These are phyloP conservation scores for Colletotrichum scovillei DNA, from an alignment of 2,329 filamentous ascomycete species.

Conservation along the genomic window DNA sequence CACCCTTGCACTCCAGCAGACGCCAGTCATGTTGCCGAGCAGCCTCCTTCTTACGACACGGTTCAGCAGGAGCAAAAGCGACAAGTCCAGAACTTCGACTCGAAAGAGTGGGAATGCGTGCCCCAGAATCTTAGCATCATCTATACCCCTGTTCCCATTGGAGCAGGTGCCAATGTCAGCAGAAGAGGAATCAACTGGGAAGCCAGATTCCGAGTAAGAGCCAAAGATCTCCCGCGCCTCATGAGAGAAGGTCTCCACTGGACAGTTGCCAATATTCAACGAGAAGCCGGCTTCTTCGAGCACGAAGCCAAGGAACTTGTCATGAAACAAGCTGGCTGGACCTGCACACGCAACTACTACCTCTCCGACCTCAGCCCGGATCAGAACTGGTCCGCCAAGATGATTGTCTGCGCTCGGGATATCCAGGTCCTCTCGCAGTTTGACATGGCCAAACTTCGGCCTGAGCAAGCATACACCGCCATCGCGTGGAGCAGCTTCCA, in stretches of 20 bases:
- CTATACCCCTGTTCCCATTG: no score
- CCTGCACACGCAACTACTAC: background rate
- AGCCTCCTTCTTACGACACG: no score
- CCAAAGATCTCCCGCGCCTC: background rate
- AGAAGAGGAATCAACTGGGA: no score
- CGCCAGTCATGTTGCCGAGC: rapidly evolving
- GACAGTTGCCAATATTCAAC: background rate
- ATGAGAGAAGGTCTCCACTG: slow-evolving; percentile 23
- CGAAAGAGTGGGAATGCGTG: no score
- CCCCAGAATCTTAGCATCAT: no score
- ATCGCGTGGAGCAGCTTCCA: background rate
- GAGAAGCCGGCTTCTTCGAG: background rate
- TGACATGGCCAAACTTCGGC: background rate
- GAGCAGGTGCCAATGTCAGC: no score
- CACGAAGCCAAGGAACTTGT: background rate
- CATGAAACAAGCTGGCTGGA: background rate
- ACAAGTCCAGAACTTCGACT: no score
- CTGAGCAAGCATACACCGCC: background rate
- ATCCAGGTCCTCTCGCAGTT: background rate
- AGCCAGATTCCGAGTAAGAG: background rate
- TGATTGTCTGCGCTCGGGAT: background rate
- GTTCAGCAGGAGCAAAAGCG: no score
- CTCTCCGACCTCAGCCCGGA: background rate
- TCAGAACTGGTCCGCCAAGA: background rate
- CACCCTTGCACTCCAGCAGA: no score